phyloP scores from a whole-genome alignment of 805 yeast genomes.

The Cyberlindnera petersonii region DNA sequence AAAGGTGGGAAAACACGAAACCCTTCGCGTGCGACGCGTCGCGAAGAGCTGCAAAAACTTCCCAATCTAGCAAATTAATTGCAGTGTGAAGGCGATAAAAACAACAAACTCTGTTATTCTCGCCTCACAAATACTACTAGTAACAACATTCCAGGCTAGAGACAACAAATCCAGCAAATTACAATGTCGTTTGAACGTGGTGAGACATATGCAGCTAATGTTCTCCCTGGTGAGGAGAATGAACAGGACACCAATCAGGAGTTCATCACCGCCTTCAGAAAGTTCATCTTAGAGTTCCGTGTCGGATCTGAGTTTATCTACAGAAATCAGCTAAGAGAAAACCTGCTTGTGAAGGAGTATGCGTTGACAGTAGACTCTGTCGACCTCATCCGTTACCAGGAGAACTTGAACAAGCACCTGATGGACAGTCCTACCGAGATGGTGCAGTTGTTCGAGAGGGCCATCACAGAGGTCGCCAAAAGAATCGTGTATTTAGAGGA shows the following conservation, averaged over 20 bases:
- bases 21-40: constrained; percentile 5
- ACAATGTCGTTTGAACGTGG: constrained; percentile 35
- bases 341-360: constrained; percentile 72
- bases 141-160: no score
- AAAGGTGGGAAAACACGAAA: constrained; percentile 3
- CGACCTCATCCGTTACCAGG: constrained; percentile 84
- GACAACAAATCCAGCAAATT: background rate
- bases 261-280: constrained; percentile 70
- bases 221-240: constrained; percentile 77
- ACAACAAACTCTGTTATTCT: background rate
- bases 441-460: constrained; percentile 79
- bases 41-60: constrained; percentile 3
- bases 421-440: constrained; percentile 84
- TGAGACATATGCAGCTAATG: constrained; percentile 71
- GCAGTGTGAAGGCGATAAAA: constrained; percentile 11
- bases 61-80: constrained; percentile 16
- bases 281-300: constrained; percentile 82
- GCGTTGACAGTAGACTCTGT: constrained; percentile 72
- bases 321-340: constrained; percentile 87
- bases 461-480: constrained; percentile 83
- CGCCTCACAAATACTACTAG: background rate
- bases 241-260: constrained; percentile 64
- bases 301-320: constrained; percentile 78
- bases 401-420: constrained; percentile 79
- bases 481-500: constrained; percentile 46